Evolutionary conservation across 2,329 filamentous ascomycete genomes (phyloP).

Genomic region (Emericellopsis atlantica): DNA sequence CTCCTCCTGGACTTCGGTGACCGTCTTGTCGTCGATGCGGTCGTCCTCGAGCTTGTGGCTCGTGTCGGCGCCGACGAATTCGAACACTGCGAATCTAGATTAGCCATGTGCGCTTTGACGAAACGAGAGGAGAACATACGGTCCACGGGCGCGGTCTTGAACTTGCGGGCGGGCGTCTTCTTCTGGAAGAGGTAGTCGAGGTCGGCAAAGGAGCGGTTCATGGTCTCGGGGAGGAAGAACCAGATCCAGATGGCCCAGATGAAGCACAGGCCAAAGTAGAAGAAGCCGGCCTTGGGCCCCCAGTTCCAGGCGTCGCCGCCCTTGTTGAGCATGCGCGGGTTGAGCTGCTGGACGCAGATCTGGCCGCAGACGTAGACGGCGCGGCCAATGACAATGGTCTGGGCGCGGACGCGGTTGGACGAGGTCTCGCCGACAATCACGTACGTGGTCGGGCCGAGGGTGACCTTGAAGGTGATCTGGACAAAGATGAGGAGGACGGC

Average conservation of each 20-base stretch:
- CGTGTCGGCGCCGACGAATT: too few species aligned
- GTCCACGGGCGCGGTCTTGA: conserved; percentile 12
- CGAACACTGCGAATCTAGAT: too few species aligned
- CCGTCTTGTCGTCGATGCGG: too few species aligned
- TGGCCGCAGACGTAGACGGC: conserved; percentile 25
- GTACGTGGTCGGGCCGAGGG: conserved; percentile 29
- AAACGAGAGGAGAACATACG: conserved; percentile 4
- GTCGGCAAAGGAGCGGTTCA: conserved; percentile 30
- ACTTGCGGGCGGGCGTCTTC: conserved; percentile 19
- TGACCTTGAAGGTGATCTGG: conserved; percentile 27
- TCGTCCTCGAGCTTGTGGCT: too few species aligned
- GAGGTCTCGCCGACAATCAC: conserved; percentile 30
- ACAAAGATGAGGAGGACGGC: conserved; percentile 24
- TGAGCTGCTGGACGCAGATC: conserved; percentile 22
- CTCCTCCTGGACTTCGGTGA: too few species aligned
- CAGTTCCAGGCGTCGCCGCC: conserved; percentile 14
- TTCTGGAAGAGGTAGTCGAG: conserved; percentile 33
- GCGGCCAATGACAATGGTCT: conserved; percentile 29
- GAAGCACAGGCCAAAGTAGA: conserved; percentile 22
- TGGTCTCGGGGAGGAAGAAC: conserved; percentile 31
- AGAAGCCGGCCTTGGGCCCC: conserved; percentile 22
- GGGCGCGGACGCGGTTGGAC: conserved; percentile 26
- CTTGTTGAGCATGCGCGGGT: conserved; percentile 21
- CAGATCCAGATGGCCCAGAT: conserved; percentile 27
- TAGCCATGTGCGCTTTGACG: too few species aligned